These are phyloP conservation scores for Closterium sp. DNA, from an alignment of 139 green algal species.

Conservation along the genomic window DNA sequence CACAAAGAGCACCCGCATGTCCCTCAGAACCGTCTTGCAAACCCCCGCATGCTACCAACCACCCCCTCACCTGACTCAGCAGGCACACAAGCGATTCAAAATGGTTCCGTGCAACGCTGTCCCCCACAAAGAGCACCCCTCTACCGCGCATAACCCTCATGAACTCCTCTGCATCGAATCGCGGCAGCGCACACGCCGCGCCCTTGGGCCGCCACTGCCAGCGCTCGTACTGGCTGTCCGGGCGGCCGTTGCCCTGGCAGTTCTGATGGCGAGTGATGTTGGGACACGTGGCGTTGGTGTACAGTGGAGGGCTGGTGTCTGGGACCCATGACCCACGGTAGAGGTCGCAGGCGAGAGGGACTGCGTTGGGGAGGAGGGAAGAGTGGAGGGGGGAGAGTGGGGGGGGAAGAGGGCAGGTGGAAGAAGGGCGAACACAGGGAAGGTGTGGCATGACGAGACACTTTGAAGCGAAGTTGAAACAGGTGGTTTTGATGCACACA, in stretches of 20 bases:
- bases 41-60: neutral
- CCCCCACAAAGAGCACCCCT: slow-evolving; percentile 22
- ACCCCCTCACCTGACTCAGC: slow-evolving; percentile 13
- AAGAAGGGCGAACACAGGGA: too few relatives aligned
- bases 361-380: too few relatives aligned
- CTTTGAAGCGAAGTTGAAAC: slow-evolving; percentile 8
- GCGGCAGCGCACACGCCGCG: neutral
- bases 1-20: slow-evolving; percentile 12
- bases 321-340: slow-evolving; percentile 21
- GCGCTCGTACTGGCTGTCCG: slow-evolving; percentile 28
- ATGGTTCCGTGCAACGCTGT: slow-evolving; percentile 27
- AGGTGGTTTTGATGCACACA: slow-evolving; percentile 14
- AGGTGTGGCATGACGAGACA: too few relatives aligned
- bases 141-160: slow-evolving; percentile 14
- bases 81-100: slow-evolving; percentile 31
- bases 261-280: slow-evolving; percentile 33
- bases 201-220: slow-evolving; percentile 15
- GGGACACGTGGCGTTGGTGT: slow-evolving; percentile 9
- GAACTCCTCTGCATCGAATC: slow-evolving; percentile 21
- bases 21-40: neutral
- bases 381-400: too few relatives aligned
- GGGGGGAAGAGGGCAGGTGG: too few relatives aligned
- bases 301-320: neutral
- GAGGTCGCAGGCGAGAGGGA: slow-evolving; percentile 6
- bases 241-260: slow-evolving; percentile 35